Conservation (phyloP, 305 asterid species). For the Fraxinus dipetala region DNA sequence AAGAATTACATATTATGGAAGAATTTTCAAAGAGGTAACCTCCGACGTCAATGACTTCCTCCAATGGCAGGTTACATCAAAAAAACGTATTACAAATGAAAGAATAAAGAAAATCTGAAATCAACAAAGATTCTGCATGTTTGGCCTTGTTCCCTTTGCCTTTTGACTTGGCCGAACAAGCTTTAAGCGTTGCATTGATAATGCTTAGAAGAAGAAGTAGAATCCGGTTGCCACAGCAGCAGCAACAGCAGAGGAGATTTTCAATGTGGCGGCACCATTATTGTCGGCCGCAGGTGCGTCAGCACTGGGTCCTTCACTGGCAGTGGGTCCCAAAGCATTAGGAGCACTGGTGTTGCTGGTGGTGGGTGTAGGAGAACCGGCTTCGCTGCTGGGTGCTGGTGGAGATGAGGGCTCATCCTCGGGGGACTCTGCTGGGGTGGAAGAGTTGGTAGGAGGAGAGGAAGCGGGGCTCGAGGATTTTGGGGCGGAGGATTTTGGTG, state of each 20-base stretch:
- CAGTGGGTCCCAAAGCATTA: background rate
- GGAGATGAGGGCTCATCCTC: slow-evolving; percentile 29
- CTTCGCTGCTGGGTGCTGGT: slow-evolving; percentile 32
- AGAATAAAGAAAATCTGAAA: background rate
- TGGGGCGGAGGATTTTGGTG: background rate
- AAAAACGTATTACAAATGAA: background rate
- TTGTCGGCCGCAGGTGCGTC: background rate
- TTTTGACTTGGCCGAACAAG: background rate
- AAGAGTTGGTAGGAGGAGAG: background rate
- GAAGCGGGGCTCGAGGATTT: slow-evolving; percentile 15
- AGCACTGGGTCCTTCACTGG: background rate
- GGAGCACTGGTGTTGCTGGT: background rate
- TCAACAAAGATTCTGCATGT: background rate
- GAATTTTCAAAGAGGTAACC: background rate
- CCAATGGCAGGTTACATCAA: background rate
- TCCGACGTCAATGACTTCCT: background rate
- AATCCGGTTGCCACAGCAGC: background rate
- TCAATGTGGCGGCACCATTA: background rate
- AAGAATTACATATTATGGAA: background rate
- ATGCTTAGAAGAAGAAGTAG: background rate
- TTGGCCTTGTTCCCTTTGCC: background rate
- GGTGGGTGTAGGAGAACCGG: slow-evolving; percentile 17
- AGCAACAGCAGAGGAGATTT: background rate
- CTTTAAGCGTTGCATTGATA: background rate
- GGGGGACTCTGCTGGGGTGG: background rate